These are phyloP conservation scores for Pythium chondricola DNA, from an alignment of 352 stramenopile genomes.

Conservation along the genomic window DNA sequence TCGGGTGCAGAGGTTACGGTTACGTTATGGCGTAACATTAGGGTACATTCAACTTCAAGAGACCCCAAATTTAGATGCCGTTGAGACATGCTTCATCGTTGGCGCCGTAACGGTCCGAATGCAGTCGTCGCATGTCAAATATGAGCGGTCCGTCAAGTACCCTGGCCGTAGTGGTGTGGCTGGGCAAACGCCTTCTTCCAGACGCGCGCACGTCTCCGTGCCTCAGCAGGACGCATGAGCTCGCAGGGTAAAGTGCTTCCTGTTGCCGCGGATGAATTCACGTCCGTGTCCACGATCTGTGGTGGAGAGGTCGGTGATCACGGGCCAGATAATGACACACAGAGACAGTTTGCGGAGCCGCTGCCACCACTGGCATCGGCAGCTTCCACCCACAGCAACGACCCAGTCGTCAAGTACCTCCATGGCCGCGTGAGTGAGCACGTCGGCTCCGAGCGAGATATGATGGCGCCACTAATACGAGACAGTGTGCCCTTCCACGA, in stretches of 20 bases:
- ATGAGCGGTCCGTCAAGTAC: too few relatives aligned
- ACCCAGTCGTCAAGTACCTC: conserved; percentile 1
- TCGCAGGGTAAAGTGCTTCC: conserved; percentile 1
- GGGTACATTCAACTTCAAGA: too few relatives aligned
- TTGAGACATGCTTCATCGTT: too few relatives aligned
- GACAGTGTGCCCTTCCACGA: conserved; percentile 2
- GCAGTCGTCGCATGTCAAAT: too few relatives aligned
- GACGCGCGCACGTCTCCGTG: too few relatives aligned
- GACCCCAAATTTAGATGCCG: too few relatives aligned
- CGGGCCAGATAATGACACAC: not conserved
- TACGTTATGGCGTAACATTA: not conserved
- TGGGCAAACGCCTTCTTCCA: too few relatives aligned
- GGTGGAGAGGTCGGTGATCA: not conserved
- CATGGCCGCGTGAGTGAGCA: not conserved
- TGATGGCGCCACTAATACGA: not conserved
- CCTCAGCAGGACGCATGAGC: not conserved
- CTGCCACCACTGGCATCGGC: not conserved
- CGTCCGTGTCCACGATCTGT: not conserved
- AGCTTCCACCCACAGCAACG: not conserved
- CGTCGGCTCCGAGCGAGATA: conserved; percentile 1
- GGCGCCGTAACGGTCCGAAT: too few relatives aligned
- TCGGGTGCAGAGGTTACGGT: not conserved
- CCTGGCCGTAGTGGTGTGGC: too few relatives aligned
- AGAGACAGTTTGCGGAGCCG: not conserved
- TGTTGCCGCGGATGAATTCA: conserved; percentile 2